A percentile compares a stretch with the other conserved stretches of the same genome.
Conservation (phyloP, 2,329 filamentous ascomycete species). For the Exutisphaerella laricina region DNA sequence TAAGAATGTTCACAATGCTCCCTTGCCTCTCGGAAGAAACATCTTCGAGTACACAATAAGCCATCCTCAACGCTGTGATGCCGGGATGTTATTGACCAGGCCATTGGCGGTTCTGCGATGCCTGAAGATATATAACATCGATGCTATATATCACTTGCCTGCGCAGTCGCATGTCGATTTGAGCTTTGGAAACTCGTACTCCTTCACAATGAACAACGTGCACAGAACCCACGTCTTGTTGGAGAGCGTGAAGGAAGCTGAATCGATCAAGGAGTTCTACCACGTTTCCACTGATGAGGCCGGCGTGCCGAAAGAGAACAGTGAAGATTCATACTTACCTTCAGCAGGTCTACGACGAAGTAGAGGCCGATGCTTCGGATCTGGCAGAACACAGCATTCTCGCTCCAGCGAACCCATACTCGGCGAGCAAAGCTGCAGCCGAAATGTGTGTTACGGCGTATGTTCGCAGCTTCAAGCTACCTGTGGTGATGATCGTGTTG, state of each 20-base stretch:
- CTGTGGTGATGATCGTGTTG: conserved; percentile 71
- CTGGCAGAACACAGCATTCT: conserved; percentile 67
- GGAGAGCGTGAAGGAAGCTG: conserved; percentile 67
- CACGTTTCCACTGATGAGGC: conserved; percentile 71
- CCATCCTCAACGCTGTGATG: neutral
- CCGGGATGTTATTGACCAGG: too few species aligned
- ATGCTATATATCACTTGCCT: conserved; percentile 78
- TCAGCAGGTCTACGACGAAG: conserved; percentile 69
- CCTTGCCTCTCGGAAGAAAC: neutral
- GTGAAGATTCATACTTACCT: conserved; percentile 9
- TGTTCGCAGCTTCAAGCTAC: conserved; percentile 73
- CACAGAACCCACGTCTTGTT: conserved; percentile 78
- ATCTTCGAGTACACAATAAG: neutral
- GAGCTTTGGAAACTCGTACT: conserved; percentile 76
- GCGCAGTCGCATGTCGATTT: conserved; percentile 81
- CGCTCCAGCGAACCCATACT: conserved; percentile 67
- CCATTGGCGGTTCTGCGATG: conserved; percentile 64
- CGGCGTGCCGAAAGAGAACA: neutral
- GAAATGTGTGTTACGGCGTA: conserved; percentile 65
- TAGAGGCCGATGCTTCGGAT: conserved; percentile 65
- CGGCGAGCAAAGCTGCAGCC: conserved; percentile 36
- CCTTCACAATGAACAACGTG: conserved; percentile 76
- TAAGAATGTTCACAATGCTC: conserved; percentile 2
- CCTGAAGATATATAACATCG: conserved; percentile 65
- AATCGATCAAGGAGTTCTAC: conserved; percentile 63